These are phyloP conservation scores for Pleurostoma richardsiae DNA, from an alignment of 2,329 filamentous ascomycete species.

Conservation along the genomic window DNA sequence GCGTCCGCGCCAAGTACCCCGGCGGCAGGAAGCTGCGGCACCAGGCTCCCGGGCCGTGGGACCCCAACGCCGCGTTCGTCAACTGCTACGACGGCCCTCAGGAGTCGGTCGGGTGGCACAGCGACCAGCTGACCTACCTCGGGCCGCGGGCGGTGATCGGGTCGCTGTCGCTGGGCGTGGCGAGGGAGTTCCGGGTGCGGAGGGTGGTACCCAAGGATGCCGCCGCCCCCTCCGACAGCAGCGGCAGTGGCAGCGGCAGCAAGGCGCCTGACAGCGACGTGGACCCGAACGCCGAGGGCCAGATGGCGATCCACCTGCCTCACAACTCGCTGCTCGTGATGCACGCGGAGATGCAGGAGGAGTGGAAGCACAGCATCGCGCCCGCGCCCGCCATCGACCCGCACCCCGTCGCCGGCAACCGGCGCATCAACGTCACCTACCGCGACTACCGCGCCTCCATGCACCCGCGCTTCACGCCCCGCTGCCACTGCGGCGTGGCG, in stretches of 20 bases:
- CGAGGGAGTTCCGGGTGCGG: slow-evolving; percentile 88
- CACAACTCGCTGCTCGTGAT: slow-evolving; percentile 93
- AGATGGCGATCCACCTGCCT: slow-evolving; percentile 85
- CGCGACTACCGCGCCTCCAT: slow-evolving; percentile 75
- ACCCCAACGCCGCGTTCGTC: slow-evolving; percentile 85
- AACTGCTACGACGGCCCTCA: slow-evolving; percentile 85
- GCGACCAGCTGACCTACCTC: slow-evolving; percentile 88
- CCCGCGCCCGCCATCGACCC: slow-evolving; percentile 74
- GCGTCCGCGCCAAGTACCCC: slow-evolving; percentile 66
- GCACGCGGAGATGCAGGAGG: slow-evolving; percentile 97
- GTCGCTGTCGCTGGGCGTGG: slow-evolving; percentile 83
- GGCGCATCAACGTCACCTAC: slow-evolving; percentile 91
- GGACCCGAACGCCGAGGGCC: slow-evolving; percentile 65
- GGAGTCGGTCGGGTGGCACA: slow-evolving; percentile 86
- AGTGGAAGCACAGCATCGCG: slow-evolving; percentile 87
- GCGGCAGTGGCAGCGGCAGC: slow-evolving; percentile 51
- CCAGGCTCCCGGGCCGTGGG: slow-evolving; percentile 70
- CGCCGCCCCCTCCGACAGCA: slow-evolving; percentile 46
- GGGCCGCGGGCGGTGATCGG: slow-evolving; percentile 86
- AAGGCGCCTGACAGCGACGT: slow-evolving; percentile 26
- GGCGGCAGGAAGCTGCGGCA: slow-evolving; percentile 68
- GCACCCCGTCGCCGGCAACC: slow-evolving; percentile 75
- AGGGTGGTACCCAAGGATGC: slow-evolving; percentile 61
- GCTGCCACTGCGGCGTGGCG: slow-evolving; percentile 69
- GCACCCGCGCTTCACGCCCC: slow-evolving; percentile 72